Evolutionary conservation across 2,329 filamentous ascomycete genomes (phyloP), one percentile per base, ranked within the genome.

Genomic region (Pseudogymnoascus sp.): DNA sequence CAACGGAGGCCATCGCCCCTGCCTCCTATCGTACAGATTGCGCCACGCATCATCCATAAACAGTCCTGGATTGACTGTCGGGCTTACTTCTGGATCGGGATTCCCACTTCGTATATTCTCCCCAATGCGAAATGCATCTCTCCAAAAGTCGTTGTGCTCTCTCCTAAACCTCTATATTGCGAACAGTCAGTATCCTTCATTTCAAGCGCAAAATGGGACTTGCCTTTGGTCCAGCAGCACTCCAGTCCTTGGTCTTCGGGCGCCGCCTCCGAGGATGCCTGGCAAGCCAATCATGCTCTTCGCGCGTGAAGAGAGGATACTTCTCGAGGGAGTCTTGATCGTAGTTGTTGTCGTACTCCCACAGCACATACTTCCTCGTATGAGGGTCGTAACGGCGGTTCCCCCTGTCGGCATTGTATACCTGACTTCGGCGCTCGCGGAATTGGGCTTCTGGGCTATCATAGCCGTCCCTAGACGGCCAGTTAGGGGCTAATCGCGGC

Each of bases 121-220:
- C 28, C 66, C 68, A 42, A 66, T 58, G 0, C 67, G 65, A 66
- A 71, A 70, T 1, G 70, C 69, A 39, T 67, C 25, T 36, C 67
- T 67, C 71, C 71, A 72, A 49, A 70, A 72, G 25, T 61, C 55
- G 63, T 71, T 65, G 16, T 70, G 62, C 35, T 70, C 65, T 58
- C 62, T 60, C 60, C 65, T 60, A 25, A 69, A 71, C 58, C 70
- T 64, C 71, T 72, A 58, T 19, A 25, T 58, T 30, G 8, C 9
- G 14, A 16, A 23, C 1, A 22, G 7, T 30, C 23, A 67, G 58
- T 12, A 30, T 25, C 5, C 4, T 6, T 41, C 41, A 49, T n/a
- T 59, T 22, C 7, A 35, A 45, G 7, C n/a, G 11, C 2, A 11
- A 39, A 12, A 8, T 12, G 30, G 14, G 6, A 62, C 64, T 14